These are phyloP conservation scores for Drechslera avenae DNA, from an alignment of 2,329 filamentous ascomycete species.

Conservation along the genomic window DNA sequence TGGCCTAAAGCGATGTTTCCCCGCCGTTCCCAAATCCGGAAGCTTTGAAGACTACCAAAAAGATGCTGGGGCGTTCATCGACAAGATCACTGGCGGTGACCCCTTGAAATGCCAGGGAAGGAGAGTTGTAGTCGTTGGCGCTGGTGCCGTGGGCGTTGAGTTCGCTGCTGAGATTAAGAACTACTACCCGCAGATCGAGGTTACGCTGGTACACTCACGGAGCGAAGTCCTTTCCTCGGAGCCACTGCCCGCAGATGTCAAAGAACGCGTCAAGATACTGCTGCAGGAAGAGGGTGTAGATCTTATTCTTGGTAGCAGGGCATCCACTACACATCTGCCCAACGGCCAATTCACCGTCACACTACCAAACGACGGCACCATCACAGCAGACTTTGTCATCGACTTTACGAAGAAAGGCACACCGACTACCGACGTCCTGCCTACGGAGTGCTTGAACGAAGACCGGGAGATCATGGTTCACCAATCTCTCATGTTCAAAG, in stretches of 20 bases:
- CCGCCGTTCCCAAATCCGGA: constrained; percentile 71
- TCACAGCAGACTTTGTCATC: constrained; percentile 69
- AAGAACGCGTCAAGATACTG: constrained; percentile 64
- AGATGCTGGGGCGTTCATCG: constrained; percentile 66
- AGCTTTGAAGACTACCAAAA: constrained; percentile 66
- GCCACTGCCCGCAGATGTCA: constrained; percentile 71
- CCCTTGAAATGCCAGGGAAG: constrained; percentile 32
- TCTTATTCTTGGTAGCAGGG: constrained; percentile 65
- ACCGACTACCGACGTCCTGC: constrained; percentile 68
- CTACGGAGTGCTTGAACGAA: constrained; percentile 61
- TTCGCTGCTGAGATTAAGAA: constrained; percentile 80
- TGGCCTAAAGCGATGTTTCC: constrained; percentile 71
- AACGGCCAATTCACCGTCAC: constrained; percentile 51
- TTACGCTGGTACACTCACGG: constrained; percentile 78
- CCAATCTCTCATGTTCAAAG: constrained; percentile 60
- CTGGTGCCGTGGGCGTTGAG: constrained; percentile 79
- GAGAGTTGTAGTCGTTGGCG: constrained; percentile 74
- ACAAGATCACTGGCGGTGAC: constrained; percentile 45
- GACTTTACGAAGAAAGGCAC: constrained; percentile 69
- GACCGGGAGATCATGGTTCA: constrained; percentile 69
- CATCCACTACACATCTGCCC: constrained; percentile 50
- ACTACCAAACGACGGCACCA: constrained; percentile 49
- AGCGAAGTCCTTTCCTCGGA: constrained; percentile 74
- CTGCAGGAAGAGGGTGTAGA: constrained; percentile 68
- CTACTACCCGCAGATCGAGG: constrained; percentile 65